Conservation (phyloP, 176 grass and related monocot genomes). For the Themeda triandra region DNA sequence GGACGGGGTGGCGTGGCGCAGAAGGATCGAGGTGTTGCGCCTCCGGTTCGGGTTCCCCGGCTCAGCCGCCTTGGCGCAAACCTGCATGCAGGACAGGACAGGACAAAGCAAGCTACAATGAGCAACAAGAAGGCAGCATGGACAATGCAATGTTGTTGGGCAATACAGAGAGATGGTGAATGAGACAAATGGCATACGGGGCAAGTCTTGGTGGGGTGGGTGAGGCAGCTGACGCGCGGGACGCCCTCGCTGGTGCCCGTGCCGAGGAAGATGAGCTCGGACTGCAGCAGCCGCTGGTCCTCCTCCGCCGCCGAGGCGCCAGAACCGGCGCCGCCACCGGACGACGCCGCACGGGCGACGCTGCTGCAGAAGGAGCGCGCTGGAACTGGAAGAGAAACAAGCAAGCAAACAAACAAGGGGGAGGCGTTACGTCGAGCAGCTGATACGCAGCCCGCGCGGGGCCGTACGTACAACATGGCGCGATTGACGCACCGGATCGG, state of each 20-base stretch:
- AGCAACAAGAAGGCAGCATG: not conserved
- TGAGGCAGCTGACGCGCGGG: conserved; percentile 91
- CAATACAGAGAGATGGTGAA: not conserved
- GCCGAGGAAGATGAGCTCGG: conserved; percentile 93
- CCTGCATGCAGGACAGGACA: conserved; percentile 36
- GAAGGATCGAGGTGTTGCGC: conserved; percentile 76
- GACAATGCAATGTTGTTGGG: not conserved
- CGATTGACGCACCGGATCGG: not conserved
- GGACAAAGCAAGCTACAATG: conserved; percentile 3
- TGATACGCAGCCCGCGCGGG: not conserved
- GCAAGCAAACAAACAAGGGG: not conserved
- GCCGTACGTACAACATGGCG: not conserved
- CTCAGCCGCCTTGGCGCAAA: conserved; percentile 64
- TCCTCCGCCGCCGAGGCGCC: not conserved
- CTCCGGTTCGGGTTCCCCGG: conserved; percentile 74
- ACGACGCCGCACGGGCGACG: not conserved
- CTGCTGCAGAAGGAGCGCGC: conserved; percentile 21
- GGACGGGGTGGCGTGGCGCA: conserved; percentile 54
- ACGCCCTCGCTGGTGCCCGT: conserved; percentile 95
- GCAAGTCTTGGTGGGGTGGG: conserved; percentile 61
- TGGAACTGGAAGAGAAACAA: conserved; percentile 10
- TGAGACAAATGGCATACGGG: conserved; percentile 31
- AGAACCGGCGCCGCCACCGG: not conserved
- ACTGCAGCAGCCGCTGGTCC: conserved; percentile 18
- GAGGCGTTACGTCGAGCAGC: conserved; percentile 39